Base-by-base conservation (phyloP, 1,284 basidiomycete genomes). In the Erythrobasidium hasegawianum region DNA sequence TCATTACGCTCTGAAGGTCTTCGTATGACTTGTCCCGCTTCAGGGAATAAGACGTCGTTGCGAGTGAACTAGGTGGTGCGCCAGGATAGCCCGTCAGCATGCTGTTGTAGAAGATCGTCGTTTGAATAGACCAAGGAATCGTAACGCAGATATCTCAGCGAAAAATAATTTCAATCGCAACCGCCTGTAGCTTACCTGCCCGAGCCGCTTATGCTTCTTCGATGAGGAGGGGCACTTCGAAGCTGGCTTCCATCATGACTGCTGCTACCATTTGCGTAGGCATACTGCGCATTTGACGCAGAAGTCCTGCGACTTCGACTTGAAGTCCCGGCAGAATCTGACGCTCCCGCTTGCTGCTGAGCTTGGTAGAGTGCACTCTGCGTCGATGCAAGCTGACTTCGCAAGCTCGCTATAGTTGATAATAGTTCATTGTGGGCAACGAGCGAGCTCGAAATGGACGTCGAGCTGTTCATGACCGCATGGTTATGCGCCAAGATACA, bases 11-110 rank as follows among this genome's bases (percentile, higher is more conserved):
- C 2, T 55, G 41, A 8, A 65, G 47, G 26, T 65, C 62, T 26
- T 65, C 62, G 56, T 65, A 65, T 16, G 62, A 55, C 20, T 55
- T 29, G 29, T 65, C 62, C 18, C 62, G 55, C 29, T 39, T 33
- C n/a, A 65, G 45, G 8, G 62, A 39, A 11, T 43, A 39, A 18
- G 55, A 57, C n/a, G 62, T 57, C 13, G 62, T 58, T 22, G 62
- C 62, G 29, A 65, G 43, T 1, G 62, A 65, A 14, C 53, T 57
- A 2, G 62, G 62, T 7, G 62, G 53, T 20, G 61, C 61, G 20
- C 61, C 62, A 29, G 62, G 10, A 39, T 65, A 59, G 3, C 24
- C 43, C 22, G 22, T 47, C 7, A n/a, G 16, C 43, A 18, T n/a
- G 22, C 43, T 47, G 22, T 14, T 5, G 16, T 47, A 14, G 8